Percentiles rank a stretch among this genome's conserved stretches.
phyloP scores from a whole-genome alignment of 2,329 filamentous ascomycete species.

The Penicillium freii region DNA sequence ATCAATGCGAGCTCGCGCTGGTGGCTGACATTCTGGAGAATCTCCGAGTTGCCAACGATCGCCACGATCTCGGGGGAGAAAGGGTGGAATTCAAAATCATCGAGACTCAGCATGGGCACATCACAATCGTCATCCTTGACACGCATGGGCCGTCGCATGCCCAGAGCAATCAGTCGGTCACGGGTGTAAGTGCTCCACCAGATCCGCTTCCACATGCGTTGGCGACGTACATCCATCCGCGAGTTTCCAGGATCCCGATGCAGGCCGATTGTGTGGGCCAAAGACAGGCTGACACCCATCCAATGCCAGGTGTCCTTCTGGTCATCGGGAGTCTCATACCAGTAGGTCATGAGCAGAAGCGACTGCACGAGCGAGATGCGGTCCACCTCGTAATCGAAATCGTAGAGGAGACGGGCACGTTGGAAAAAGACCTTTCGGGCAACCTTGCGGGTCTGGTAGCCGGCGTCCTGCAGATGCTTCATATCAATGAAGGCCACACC shows the following conservation, averaged over 20 bases:
- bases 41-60: constrained; percentile 66
- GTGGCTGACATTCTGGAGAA: constrained; percentile 68
- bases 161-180: constrained; percentile 85
- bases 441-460: constrained; percentile 73
- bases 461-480: constrained; percentile 70
- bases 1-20: constrained; percentile 78
- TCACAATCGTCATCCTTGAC: constrained; percentile 94
- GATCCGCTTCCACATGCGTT: constrained; percentile 87
- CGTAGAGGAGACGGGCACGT: constrained; percentile 84
- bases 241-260: constrained; percentile 81
- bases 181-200: constrained; percentile 99
- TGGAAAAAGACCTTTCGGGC: constrained; percentile 87
- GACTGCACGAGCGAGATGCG: constrained; percentile 85
- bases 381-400: constrained; percentile 92
- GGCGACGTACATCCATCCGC: constrained; percentile 69
- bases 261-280: constrained; percentile 89
- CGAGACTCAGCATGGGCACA: constrained; percentile 80
- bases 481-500: constrained; percentile 85
- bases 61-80: constrained; percentile 67
- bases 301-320: constrained; percentile 98
- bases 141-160: constrained; percentile 87
- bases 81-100: constrained; percentile 76
- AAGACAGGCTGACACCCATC: constrained; percentile 93
- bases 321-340: constrained; percentile 95
- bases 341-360: constrained; percentile 89